Conservation (phyloP, 1,139 yeast genomes). For the Taphrina communis region DNA sequence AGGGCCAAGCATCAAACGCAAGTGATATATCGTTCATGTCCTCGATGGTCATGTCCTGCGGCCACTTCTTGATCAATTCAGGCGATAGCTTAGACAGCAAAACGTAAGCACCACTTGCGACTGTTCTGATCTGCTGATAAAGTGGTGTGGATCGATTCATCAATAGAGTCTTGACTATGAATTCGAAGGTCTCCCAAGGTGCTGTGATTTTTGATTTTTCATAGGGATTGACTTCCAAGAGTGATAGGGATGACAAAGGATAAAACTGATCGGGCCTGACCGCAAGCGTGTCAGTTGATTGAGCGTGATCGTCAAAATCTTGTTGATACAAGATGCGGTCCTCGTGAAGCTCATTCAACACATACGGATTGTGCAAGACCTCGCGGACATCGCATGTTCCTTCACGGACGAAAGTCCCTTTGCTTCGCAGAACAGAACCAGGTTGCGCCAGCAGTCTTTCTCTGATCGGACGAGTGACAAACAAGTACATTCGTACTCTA, state of each 20-base stretch:
- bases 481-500: constrained; percentile 31
- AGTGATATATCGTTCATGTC: constrained; percentile 33
- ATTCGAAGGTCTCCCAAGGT: constrained; percentile 38
- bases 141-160: constrained; percentile 30
- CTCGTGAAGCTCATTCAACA: constrained; percentile 3
- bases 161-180: constrained; percentile 15
- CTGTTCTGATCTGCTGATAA: constrained; percentile 27
- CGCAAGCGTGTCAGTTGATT: neutral
- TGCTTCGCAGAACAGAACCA: constrained; percentile 24
- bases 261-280: constrained; percentile 19
- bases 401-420: constrained; percentile 36
- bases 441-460: constrained; percentile 29
- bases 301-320: constrained; percentile 29
- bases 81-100: constrained; percentile 20
- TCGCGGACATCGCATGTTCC: constrained; percentile 31
- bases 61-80: constrained; percentile 19
- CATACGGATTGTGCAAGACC: constrained; percentile 24
- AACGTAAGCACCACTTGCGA: constrained; percentile 36
- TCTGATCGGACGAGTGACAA: constrained; percentile 26
- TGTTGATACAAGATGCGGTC: constrained; percentile 3
- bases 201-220: constrained; percentile 29
- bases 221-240: constrained; percentile 30
- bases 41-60: constrained; percentile 32
- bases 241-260: constrained; percentile 22
- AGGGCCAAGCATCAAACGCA: constrained; percentile 35